These are phyloP conservation scores for Salix udensis DNA, from an alignment of 345 rosid genomes.

Conservation along the genomic window DNA sequence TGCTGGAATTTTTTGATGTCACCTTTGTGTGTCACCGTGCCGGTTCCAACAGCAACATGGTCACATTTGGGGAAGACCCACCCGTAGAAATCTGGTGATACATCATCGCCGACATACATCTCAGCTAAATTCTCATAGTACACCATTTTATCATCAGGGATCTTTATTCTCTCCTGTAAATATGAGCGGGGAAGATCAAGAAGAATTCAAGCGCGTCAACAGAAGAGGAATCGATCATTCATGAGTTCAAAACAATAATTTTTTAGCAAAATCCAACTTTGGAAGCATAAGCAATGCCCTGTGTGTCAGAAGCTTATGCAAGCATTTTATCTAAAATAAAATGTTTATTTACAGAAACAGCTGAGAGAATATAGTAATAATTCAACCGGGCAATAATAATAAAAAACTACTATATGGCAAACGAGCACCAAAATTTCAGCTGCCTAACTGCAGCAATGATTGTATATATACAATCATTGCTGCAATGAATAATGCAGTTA, in stretches of 20 bases:
- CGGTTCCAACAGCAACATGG: slow-evolving; percentile 93
- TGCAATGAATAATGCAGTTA: too few relatives aligned
- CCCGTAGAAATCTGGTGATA: slow-evolving; percentile 89
- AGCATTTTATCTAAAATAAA: neutral
- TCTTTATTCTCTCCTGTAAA: slow-evolving; percentile 72
- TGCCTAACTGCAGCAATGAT: neutral
- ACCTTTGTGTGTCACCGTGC: slow-evolving; percentile 87
- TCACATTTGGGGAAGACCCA: slow-evolving; percentile 99
- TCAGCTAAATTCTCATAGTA: slow-evolving; percentile 87
- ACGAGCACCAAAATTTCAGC: neutral
- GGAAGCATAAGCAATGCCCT: neutral
- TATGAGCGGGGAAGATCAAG: neutral
- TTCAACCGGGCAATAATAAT: neutral
- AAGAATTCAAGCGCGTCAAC: neutral
- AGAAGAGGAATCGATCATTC: neutral
- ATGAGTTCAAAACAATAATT: neutral
- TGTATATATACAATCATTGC: too few relatives aligned
- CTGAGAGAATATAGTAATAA: neutral
- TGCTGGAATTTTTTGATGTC: slow-evolving; percentile 89
- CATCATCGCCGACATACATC: slow-evolving; percentile 95
- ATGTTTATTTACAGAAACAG: neutral
- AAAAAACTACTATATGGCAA: neutral
- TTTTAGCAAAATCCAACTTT: neutral
- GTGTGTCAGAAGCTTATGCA: neutral
- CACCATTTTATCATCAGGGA: slow-evolving; percentile 79